Conservation (phyloP, 768 basidiomycete species). For the Chalciporus pseudorubinellus region DNA sequence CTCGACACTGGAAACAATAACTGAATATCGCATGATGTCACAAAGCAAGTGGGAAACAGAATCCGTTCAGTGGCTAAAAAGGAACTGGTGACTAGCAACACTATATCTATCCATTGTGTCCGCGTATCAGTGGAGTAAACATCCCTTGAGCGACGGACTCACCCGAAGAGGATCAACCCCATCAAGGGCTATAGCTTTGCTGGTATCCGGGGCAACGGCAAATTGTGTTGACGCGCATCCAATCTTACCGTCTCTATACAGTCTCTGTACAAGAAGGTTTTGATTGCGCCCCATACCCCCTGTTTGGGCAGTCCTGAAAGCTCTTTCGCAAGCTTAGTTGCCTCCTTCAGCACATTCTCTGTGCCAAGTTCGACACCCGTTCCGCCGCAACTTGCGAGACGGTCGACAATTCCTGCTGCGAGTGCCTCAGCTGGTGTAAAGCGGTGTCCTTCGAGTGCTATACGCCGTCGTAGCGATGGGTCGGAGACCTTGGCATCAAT, state of each 20-base stretch:
- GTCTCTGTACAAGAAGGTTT: constrained; percentile 58
- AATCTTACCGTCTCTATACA: constrained; percentile 42
- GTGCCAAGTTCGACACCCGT: constrained; percentile 49
- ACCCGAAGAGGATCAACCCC: no score
- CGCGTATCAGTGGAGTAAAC: no score
- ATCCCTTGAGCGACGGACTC: no score
- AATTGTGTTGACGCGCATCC: constrained; percentile 15
- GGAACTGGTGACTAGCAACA: not conserved
- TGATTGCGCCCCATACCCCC: constrained; percentile 75
- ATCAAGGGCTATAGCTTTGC: constrained; percentile 16
- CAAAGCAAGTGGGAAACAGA: not conserved
- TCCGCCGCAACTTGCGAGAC: constrained; percentile 39
- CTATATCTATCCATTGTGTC: not conserved
- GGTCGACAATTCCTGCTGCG: constrained; percentile 65
- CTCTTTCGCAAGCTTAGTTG: constrained; percentile 57
- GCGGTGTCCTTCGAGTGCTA: constrained; percentile 76
- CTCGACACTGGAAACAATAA: constrained; percentile 10
- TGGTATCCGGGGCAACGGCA: not conserved
- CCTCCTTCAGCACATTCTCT: constrained; percentile 60
- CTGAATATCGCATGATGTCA: not conserved
- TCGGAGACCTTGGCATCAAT: constrained; percentile 63
- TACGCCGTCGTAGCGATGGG: constrained; percentile 59
- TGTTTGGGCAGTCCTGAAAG: constrained; percentile 49
- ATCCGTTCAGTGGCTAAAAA: constrained; percentile 10
- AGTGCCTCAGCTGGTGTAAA: constrained; percentile 74